Conservation (phyloP, 305 asterid species). For the Fraxinus albicans region DNA sequence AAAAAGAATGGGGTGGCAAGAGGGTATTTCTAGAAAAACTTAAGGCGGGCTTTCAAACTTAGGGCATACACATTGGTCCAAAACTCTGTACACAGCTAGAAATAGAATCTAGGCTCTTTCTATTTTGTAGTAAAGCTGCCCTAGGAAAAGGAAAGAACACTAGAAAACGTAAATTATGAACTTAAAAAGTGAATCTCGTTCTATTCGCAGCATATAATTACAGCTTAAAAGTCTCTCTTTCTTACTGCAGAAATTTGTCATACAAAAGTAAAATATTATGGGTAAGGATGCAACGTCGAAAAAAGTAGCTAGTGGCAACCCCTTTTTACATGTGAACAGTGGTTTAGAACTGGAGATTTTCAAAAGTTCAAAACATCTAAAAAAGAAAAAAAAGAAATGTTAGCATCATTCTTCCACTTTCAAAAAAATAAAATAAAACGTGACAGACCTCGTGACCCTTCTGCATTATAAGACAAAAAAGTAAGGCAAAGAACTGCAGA, state of each 20-base stretch:
- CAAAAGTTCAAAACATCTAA: background rate
- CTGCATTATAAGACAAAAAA: conserved; percentile 30
- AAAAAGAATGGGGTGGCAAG: background rate
- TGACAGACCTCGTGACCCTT: conserved; percentile 24
- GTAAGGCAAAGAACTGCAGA: conserved; percentile 17
- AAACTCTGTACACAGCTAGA: conserved; percentile 21
- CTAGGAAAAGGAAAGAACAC: background rate
- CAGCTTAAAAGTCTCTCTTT: conserved; percentile 17
- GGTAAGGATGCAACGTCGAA: conserved; percentile 5
- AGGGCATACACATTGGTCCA: background rate
- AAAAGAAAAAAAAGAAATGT: background rate
- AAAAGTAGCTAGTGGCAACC: background rate
- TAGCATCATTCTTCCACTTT: background rate
- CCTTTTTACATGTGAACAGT: background rate
- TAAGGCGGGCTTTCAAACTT: background rate
- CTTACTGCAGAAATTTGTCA: conserved; percentile 8
- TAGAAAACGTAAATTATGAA: background rate
- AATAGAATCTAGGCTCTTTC: conserved; percentile 25
- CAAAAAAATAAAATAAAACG: background rate
- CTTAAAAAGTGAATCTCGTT: conserved; percentile 27
- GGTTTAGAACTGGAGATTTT: background rate
- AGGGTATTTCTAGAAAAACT: background rate
- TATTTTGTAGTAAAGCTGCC: conserved; percentile 24
- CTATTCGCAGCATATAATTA: conserved; percentile 2
- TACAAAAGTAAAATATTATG: conserved; percentile 6